Conservation (phyloP, 2,329 filamentous ascomycete species). For the Penicillium capsulatum region DNA sequence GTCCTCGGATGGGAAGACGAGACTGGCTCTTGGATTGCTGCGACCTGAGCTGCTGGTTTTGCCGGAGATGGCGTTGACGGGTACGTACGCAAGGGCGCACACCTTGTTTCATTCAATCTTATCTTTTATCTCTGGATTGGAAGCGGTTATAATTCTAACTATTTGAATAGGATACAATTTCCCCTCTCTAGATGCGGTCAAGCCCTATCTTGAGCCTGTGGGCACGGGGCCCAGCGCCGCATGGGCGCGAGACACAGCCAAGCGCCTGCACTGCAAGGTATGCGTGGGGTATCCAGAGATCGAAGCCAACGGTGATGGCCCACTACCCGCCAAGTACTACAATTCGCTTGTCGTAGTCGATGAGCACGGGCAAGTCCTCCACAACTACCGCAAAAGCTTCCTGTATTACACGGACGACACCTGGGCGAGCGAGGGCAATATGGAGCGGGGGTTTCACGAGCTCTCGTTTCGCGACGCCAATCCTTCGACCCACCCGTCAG, state of each 20-base stretch:
- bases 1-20: constrained; percentile 6
- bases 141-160: background rate
- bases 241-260: constrained; percentile 58
- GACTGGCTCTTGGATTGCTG: constrained; percentile 16
- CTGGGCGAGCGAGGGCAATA: constrained; percentile 55
- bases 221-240: constrained; percentile 51
- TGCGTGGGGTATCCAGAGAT: constrained; percentile 61
- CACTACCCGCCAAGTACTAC: constrained; percentile 43
- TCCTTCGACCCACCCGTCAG: background rate
- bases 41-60: constrained; percentile 56
- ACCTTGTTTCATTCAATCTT: background rate
- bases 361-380: constrained; percentile 51
- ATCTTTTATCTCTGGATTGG: background rate
- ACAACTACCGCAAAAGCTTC: constrained; percentile 61
- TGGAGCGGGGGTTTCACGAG: constrained; percentile 30
- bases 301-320: constrained; percentile 10
- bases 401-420: constrained; percentile 65
- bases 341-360: constrained; percentile 58
- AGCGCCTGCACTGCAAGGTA: constrained; percentile 54
- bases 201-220: constrained; percentile 57
- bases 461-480: constrained; percentile 17
- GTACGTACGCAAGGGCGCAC: constrained; percentile 34
- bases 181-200: constrained; percentile 53
- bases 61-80: constrained; percentile 60
- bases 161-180: constrained; percentile 57